Conservation (phyloP, 1,139 yeast genomes). For the Casaregolazyma lundiana region DNA sequence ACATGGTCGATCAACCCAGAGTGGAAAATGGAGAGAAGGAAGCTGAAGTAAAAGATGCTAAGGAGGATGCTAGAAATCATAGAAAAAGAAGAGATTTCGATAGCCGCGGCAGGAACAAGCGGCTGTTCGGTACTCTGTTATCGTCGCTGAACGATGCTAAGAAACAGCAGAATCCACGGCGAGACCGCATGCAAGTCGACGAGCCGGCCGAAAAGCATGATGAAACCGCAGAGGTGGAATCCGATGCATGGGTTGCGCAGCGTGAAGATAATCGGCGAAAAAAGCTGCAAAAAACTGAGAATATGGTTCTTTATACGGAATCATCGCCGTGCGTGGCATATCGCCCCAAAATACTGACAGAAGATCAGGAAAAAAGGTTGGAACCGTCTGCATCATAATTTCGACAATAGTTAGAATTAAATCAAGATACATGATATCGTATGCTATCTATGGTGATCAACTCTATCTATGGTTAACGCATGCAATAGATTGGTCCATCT, state of each 20-base stretch:
- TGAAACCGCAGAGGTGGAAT: constrained; percentile 1
- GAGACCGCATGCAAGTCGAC: constrained; percentile 5
- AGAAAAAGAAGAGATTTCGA: background rate
- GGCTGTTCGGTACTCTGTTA: constrained; percentile 16
- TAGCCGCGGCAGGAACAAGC: constrained; percentile 11
- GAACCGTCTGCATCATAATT: constrained; percentile 7
- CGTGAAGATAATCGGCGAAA: constrained; percentile 9
- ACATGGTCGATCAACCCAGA: too few species aligned
- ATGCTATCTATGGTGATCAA: too few species aligned
- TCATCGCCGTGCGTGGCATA: constrained; percentile 13
- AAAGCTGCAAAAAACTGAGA: constrained; percentile 3
- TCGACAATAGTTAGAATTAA: too few species aligned
- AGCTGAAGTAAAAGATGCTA: background rate
- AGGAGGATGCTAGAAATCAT: background rate
- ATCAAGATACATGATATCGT: too few species aligned
- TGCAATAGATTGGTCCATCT: constrained; percentile 49
- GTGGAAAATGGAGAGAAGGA: background rate
- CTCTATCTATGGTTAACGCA: constrained; percentile 13
- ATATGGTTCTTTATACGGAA: constrained; percentile 10
- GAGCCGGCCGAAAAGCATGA: constrained; percentile 4
- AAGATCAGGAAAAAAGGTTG: constrained; percentile 9
- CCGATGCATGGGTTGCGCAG: constrained; percentile 8
- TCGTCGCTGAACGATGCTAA: constrained; percentile 11
- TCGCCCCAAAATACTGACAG: constrained; percentile 14
- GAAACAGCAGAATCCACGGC: background rate